A percentile compares a stretch with the other conserved stretches of the same genome.
Evolutionary conservation across 768 basidiomycete genomes (phyloP).

Genomic region (Panaeolus papilionaceus): DNA sequence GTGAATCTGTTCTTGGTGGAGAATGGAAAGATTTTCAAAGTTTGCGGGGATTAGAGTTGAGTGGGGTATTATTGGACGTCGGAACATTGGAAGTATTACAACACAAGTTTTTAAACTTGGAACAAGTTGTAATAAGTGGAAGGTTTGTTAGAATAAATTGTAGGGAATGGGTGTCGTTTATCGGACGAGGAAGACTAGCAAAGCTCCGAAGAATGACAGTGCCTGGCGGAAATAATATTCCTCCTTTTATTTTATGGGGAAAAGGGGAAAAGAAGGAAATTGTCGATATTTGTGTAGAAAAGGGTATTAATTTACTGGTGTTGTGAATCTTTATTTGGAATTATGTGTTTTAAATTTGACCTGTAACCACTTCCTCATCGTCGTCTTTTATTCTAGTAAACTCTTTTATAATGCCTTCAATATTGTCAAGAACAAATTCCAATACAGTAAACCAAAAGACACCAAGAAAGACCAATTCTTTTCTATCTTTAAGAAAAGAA

Average conservation of each 20-base stretch:
- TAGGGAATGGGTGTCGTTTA: slow-evolving; percentile 48
- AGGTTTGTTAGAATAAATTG: slow-evolving; percentile 43
- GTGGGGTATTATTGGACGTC: slow-evolving; percentile 45
- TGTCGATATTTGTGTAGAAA: slow-evolving; percentile 25
- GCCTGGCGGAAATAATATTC: slow-evolving; percentile 45
- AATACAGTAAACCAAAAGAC: slow-evolving; percentile 44
- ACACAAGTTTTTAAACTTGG: slow-evolving; percentile 42
- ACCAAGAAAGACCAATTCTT: slow-evolving; percentile 62
- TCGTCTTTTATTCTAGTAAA: not conserved
- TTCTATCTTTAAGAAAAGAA: slow-evolving; percentile 60
- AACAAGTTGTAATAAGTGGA: slow-evolving; percentile 47
- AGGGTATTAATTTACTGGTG: slow-evolving; percentile 18
- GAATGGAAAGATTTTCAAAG: slow-evolving; percentile 25
- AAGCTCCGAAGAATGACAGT: slow-evolving; percentile 41
- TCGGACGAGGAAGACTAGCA: slow-evolving; percentile 41
- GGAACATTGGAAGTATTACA: slow-evolving; percentile 41
- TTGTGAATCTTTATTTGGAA: not conserved
- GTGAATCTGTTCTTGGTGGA: not conserved
- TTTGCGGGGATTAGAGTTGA: slow-evolving; percentile 35
- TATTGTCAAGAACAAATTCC: slow-evolving; percentile 30
- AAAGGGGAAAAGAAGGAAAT: slow-evolving; percentile 26
- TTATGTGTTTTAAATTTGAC: not conserved
- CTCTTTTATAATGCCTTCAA: slow-evolving; percentile 32
- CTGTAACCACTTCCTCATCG: slow-evolving; percentile 11
- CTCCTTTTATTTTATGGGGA: slow-evolving; percentile 48